Percentiles rank a stretch among this genome's conserved stretches.
Conservation (phyloP, 2,329 filamentous ascomycete species). For the Hansfordia pulvinata region DNA sequence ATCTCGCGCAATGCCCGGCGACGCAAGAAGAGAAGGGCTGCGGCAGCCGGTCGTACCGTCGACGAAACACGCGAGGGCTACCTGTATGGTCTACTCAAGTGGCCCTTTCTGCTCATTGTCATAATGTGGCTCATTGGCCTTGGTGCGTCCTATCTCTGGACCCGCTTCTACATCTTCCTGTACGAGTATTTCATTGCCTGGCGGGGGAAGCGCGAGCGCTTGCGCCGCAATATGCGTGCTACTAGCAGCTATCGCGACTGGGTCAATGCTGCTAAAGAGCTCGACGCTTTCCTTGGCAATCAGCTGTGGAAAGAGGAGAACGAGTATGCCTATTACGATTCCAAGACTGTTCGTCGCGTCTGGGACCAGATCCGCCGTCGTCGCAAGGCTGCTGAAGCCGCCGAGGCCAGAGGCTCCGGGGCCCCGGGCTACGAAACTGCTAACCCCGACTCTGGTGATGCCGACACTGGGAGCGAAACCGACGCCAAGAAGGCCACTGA, state of each 20-base stretch:
- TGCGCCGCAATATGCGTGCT: constrained; percentile 57
- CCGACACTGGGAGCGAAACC: constrained; percentile 14
- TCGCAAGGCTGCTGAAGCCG: constrained; percentile 42
- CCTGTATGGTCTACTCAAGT: constrained; percentile 79
- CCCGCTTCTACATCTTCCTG: constrained; percentile 75
- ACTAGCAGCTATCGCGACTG: constrained; percentile 72
- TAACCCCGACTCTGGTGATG: constrained; percentile 21
- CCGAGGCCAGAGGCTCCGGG: constrained; percentile 19
- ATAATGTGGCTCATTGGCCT: constrained; percentile 69
- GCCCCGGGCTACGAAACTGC: constrained; percentile 17
- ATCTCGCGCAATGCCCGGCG: constrained; percentile 32
- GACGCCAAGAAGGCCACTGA: constrained; percentile 44
- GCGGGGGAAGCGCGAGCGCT: constrained; percentile 61
- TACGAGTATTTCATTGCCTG: constrained; percentile 90
- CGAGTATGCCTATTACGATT: constrained; percentile 77
- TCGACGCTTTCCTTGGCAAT: constrained; percentile 74
- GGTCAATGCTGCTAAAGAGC: constrained; percentile 62
- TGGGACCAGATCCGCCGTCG: constrained; percentile 59
- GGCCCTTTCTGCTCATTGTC: constrained; percentile 74
- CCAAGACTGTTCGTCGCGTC: constrained; percentile 66
- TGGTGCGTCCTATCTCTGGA: constrained; percentile 61
- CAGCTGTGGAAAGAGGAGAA: constrained; percentile 68
- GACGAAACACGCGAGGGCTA: constrained; percentile 94
- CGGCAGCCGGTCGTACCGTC: constrained; percentile 46
- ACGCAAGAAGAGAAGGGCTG: constrained; percentile 22